Evolutionary conservation across 2,329 filamentous ascomycete genomes (phyloP), one percentile per base, ranked within the genome.

Genomic region (Stachybotrys chlorohalonatus): DNA sequence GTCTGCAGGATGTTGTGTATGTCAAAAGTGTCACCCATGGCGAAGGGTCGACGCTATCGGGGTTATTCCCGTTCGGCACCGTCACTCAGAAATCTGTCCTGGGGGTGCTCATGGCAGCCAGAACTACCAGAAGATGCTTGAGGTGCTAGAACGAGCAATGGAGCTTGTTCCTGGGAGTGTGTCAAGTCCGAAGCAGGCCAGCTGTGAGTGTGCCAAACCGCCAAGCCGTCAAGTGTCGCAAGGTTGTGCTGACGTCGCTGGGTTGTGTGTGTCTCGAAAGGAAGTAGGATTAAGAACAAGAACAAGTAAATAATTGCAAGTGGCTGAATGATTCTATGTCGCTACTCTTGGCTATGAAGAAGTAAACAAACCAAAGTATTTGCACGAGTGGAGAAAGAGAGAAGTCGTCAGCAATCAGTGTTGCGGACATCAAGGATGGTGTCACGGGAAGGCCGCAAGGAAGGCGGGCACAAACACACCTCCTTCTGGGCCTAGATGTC

Each of bases 1-100:
- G 75, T 76, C 59, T 74, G 66, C 45, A 81, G 70, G 57, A 79
- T 66, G 57, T 71, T 70, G 48, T 78, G 68, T 46, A 80, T 73
- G 59, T 77, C 71, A 53, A 72, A 61, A 54, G 66, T 66, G 55
- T 74, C 72, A 54, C 68, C 71, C 75, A 78, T 78, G 51, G 59
- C 73, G 67, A 47, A 47, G 13, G 13, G 9, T 13, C 55, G 56
- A 56, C 56, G 61, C 55, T 60, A 61, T 53, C 57, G 54, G 54
- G 54, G 36, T 49, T 54, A 54, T 42, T 24, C 24, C 24, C 36
- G 13, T 13, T 47, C 17, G 15, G 46, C 46, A 16, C 46, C 16
- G 8, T 24, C 46, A 16, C n/a, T 47, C n/a, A 24, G 8, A 8
- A 47, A n/a, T 24, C 46, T 7, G 7, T 7, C 7, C 9, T 47